A percentile compares a stretch with the other conserved stretches of the same genome.
Evolutionary conservation across 2,329 filamentous ascomycete species (phyloP).

Genomic region (Chaetomium sp.): DNA sequence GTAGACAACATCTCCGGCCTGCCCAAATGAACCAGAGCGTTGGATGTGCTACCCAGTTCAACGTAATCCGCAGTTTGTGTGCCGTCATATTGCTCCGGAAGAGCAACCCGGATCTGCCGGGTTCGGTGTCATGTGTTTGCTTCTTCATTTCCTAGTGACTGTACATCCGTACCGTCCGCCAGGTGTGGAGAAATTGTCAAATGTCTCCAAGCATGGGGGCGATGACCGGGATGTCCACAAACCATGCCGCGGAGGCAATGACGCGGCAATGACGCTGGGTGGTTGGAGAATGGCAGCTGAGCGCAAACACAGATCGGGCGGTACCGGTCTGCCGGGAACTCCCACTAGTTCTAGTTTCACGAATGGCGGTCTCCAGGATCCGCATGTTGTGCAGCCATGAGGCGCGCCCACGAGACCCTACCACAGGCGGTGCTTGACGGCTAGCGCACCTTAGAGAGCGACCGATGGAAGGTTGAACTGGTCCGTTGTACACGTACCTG

Average conservation of each 20-base stretch:
- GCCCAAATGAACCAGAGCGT: not conserved
- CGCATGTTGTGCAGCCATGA: conserved; percentile 24
- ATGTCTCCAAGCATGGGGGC: not conserved
- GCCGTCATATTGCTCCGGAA: not conserved
- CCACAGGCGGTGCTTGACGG: conserved; percentile 10
- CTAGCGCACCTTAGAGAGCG: not conserved
- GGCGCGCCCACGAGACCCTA: conserved; percentile 19
- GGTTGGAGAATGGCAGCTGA: not conserved
- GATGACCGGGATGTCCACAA: not conserved
- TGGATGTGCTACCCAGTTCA: conserved; percentile 7
- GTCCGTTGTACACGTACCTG: not conserved
- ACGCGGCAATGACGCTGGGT: not conserved
- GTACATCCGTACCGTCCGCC: not conserved
- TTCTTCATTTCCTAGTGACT: conserved; percentile 8
- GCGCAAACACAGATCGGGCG: conserved; percentile 8
- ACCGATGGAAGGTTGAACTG: not conserved
- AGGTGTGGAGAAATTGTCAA: not conserved
- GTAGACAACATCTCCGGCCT: not conserved
- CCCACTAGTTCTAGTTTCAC: conserved; percentile 12
- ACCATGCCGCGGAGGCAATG: not conserved
- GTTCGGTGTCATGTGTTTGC: conserved; percentile 12
- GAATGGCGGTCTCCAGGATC: conserved; percentile 12
- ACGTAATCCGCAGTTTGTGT: conserved; percentile 9
- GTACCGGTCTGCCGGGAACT: conserved; percentile 26
- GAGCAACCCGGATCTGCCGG: conserved; percentile 2